Evolutionary conservation across 23 red algal species (phyloP), one percentile per base, ranked within the genome.

Genomic region (Gracilariopsis chorda): DNA sequence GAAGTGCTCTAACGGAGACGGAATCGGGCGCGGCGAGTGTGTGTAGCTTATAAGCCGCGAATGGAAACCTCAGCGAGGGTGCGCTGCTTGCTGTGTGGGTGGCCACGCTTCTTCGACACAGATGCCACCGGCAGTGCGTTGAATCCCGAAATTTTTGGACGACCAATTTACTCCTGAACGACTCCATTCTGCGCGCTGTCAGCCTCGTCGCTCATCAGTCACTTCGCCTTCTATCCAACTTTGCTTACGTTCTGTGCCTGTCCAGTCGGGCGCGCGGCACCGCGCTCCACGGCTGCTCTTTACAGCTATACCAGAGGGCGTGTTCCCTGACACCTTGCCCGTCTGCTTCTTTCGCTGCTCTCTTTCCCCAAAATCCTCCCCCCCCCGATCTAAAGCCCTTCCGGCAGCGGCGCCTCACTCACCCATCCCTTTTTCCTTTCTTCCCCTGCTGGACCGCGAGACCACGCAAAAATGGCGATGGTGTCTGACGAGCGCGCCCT

Each of bases 401-500:
- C 39, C 62, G n/a, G 24, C 40, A n/a, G 2, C 37, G 47, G 40
- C 67, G 67, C 42, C 47, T 42, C 36, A 42, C 67, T 36, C 67
- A 42, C 57, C 25, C 67, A 7, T 32, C 63, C 34, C 29, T 37
- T 46, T 3, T 2, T 46, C 33, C 28, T 21, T 73, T 14, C 40
- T 5, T 46, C 28, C 28, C 7, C 47, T 73, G 67, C 20, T 4
- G 67, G 5, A 20, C 14, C 40, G 67, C n/a, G 24, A 45, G 39
- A 17, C 63, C 12, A 14, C 36, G 28, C 20, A 44, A 86, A 40
- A 1, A 94, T 94, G 91, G 91, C 91, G 68, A 86, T 86, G 80
- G 91, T 94, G 23, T 86, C 72, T 19, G 91, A 86, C 35, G 91
- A 94, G 57, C 65, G 72, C 30, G 80, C 80, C 30, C 81, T 94